These are phyloP conservation scores for Arabis hirsuta DNA, from an alignment of 345 rosid species.

Conservation along the genomic window DNA sequence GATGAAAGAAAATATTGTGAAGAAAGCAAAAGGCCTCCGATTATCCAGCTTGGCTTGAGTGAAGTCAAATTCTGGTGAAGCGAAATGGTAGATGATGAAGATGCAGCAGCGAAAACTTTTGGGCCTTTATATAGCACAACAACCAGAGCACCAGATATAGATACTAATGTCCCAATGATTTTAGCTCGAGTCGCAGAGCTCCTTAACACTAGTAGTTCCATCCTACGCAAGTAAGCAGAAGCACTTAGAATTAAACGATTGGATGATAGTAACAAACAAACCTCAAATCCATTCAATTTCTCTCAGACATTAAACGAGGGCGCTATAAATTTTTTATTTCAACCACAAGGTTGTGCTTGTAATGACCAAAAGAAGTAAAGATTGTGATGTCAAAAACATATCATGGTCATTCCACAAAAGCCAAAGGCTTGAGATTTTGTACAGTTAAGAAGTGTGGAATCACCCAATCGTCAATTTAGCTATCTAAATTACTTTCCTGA, in stretches of 20 bases:
- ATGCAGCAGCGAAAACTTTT: not conserved
- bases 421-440: not conserved
- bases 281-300: not conserved
- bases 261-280: not conserved
- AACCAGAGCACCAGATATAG: conserved; percentile 45
- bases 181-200: conserved; percentile 43
- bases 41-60: conserved; percentile 35
- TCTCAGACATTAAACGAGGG: not conserved
- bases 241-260: not conserved
- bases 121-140: conserved; percentile 41
- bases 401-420: conserved; percentile 4
- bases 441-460: not conserved
- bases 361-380: not conserved
- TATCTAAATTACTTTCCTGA: not conserved
- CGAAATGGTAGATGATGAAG: conserved; percentile 15
- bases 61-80: conserved; percentile 18
- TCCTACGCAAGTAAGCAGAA: conserved; percentile 22
- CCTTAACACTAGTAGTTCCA: conserved; percentile 34
- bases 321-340: not conserved
- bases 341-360: not conserved
- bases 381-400: not conserved
- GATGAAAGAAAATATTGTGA: conserved; percentile 30
- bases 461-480: not conserved
- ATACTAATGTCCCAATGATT: conserved; percentile 41
- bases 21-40: conserved; percentile 40